A percentile compares a stretch with the other conserved stretches of the same genome.
Evolutionary conservation across 2,329 filamentous ascomycete genomes (phyloP).

Genomic region (Mycogone perniciosa): DNA sequence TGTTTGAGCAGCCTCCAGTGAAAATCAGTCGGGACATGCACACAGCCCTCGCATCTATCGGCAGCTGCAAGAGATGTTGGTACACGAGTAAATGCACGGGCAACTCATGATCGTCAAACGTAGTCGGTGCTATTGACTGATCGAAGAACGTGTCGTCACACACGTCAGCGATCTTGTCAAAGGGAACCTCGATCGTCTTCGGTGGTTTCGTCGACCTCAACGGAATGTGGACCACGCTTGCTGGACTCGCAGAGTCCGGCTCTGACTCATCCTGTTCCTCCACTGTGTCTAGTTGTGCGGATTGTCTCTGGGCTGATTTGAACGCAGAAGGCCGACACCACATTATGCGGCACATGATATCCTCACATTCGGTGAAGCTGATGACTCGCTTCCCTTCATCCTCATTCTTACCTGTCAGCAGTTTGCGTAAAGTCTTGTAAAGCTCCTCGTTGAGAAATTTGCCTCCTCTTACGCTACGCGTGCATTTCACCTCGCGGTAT

Average conservation of each 20-base stretch:
- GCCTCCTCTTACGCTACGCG: slow-evolving; percentile 66
- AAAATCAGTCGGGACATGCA: slow-evolving; percentile 90
- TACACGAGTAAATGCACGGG: slow-evolving; percentile 74
- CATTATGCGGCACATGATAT: slow-evolving; percentile 65
- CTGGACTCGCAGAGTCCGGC: slow-evolving; percentile 21
- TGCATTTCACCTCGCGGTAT: slow-evolving; percentile 71
- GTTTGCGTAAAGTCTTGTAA: slow-evolving; percentile 50
- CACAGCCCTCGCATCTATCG: slow-evolving; percentile 71
- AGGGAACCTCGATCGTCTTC: slow-evolving; percentile 57
- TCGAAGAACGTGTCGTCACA: slow-evolving; percentile 72
- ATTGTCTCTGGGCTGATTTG: slow-evolving; percentile 31
- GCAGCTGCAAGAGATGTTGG: slow-evolving; percentile 64
- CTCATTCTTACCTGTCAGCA: slow-evolving; percentile 24
- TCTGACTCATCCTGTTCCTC: slow-evolving; percentile 53
- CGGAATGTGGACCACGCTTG: slow-evolving; percentile 34
- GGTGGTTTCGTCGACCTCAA: slow-evolving; percentile 44
- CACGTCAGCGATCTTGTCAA: slow-evolving; percentile 64
- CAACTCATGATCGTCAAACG: slow-evolving; percentile 81
- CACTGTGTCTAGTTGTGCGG: slow-evolving; percentile 40
- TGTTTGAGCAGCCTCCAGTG: slow-evolving; percentile 70
- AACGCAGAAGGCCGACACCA: slow-evolving; percentile 57
- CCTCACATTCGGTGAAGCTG: slow-evolving; percentile 75
- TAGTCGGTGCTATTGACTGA: slow-evolving; percentile 39
- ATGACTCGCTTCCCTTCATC: slow-evolving; percentile 35
- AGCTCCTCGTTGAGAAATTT: slow-evolving; percentile 65